A percentile compares a stretch with the other conserved stretches of the same genome.
Evolutionary conservation across 169 alveolate genomes (phyloP).

Genomic region (Plasmodium gonderi): DNA sequence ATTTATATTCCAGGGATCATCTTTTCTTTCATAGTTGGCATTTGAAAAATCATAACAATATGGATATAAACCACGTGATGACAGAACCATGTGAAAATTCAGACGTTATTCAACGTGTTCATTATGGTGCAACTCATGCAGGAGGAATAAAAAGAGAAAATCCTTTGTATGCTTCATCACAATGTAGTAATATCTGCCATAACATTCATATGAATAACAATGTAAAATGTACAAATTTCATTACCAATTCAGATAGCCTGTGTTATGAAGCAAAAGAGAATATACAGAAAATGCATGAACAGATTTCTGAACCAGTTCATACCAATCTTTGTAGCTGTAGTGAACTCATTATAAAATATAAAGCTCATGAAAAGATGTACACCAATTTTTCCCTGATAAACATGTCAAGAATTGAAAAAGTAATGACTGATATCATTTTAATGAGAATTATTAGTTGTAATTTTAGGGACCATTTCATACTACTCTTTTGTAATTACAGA

Average conservation of each 20-base stretch:
- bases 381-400: constrained; percentile 34
- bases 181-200: no score
- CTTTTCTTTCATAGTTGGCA: constrained; percentile 1
- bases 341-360: constrained; percentile 8
- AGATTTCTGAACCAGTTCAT: no score
- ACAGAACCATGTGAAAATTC: background rate
- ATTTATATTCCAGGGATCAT: constrained; percentile 16
- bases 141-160: background rate
- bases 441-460: constrained; percentile 73
- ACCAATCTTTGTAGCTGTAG: background rate
- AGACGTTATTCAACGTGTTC: background rate
- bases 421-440: constrained; percentile 22
- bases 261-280: no score
- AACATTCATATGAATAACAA: no score
- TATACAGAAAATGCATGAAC: no score
- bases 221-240: no score
- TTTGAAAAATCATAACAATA: background rate
- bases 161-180: no score
- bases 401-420: constrained; percentile 56
- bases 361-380: background rate
- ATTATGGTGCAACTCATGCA: background rate
- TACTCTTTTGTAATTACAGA: constrained; percentile 60
- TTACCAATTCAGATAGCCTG: no score
- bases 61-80: background rate
- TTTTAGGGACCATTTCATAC: constrained; percentile 47